Conservation (phyloP, 345 rosid species). For the Aquilaria sinensis region DNA sequence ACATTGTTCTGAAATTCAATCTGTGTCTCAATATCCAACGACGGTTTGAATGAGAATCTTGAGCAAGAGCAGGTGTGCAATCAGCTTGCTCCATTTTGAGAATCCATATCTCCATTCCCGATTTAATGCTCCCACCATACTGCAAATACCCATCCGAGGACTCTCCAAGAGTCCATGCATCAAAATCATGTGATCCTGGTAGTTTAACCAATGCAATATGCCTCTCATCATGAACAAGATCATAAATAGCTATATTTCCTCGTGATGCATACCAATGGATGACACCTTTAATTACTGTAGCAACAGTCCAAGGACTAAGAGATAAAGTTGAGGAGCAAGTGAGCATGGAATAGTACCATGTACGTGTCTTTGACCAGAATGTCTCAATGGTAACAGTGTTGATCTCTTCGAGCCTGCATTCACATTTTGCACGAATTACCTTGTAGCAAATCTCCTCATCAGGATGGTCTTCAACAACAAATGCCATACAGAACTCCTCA, state of each 20-base stretch:
- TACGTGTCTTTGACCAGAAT: slow-evolving; percentile 37
- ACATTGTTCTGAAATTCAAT: slow-evolving; percentile 41
- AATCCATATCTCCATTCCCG: slow-evolving; percentile 51
- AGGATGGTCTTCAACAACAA: slow-evolving; percentile 40
- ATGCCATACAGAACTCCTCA: slow-evolving; percentile 49
- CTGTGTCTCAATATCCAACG: slow-evolving; percentile 36
- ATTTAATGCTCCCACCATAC: slow-evolving; percentile 48
- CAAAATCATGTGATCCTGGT: slow-evolving; percentile 40
- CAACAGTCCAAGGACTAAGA: slow-evolving; percentile 44
- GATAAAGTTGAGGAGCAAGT: slow-evolving; percentile 35
- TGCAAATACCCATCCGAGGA: slow-evolving; percentile 46
- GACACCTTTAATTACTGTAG: slow-evolving; percentile 38
- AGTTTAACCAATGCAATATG: slow-evolving; percentile 33
- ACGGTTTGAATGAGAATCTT: background rate
- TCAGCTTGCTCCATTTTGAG: slow-evolving; percentile 25
- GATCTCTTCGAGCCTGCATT: slow-evolving; percentile 18
- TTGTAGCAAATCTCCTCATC: slow-evolving; percentile 33
- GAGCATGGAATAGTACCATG: slow-evolving; percentile 50
- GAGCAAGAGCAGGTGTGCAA: slow-evolving; percentile 7
- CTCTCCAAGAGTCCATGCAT: slow-evolving; percentile 51
- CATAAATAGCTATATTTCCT: slow-evolving; percentile 43
- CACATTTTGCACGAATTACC: slow-evolving; percentile 55
- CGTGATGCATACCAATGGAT: slow-evolving; percentile 49
- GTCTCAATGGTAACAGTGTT: slow-evolving; percentile 43
- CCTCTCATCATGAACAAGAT: slow-evolving; percentile 33